Base-by-base conservation (phyloP, 306 rosid species). In the Nissolia schottii region DNA sequence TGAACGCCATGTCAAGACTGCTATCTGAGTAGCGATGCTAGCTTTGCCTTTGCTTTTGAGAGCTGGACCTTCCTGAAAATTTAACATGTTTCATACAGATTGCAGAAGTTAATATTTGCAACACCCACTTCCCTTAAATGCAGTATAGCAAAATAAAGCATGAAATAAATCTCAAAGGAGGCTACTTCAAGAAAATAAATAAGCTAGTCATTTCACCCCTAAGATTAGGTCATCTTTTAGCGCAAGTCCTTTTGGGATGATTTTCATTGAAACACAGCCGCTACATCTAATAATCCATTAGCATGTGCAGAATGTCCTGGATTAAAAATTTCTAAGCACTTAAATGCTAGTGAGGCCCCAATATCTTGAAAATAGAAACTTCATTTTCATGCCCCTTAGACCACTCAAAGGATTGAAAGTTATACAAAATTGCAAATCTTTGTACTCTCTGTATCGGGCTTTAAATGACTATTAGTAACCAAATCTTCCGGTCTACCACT, bases 21-120 rank as follows among this genome's bases (percentile, higher is more conserved):
- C 97, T 62, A 89, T 69, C 56, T 93, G 82, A 3, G 96, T 89
- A 43, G 88, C 87, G 82, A 16, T 80, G 77, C 89, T 74, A 32
- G 96, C 97, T 79, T 85, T 95, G 54, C 99, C 99, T 80, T 91
- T 91, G 88, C 89, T 88, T 84, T 95, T 95, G 82, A 91, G 96
- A 81, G 82, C 73, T 23, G 96, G 90, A 71, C 99, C 99, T 85
- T 92, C 97, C 99, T 95, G 86, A 27, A 31, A 60, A 85, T 75
- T 59, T 64, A 81, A 81, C 67, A 80, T 6, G 37, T 71, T 84
- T 77, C 69, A 43, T 58, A 45, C 66, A 68, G 49, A 24, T 8
- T 40, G 20, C 31, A 60, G 16, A 77, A 60, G 59, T 37, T 32
- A 84, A 50, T 19, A 58, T 35, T 41, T n/a, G 66, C 10, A 29